Percentiles rank a stretch among this genome's conserved stretches.
Evolutionary conservation across 2,329 filamentous ascomycete genomes (phyloP).

Genomic region (Fusarium graminum): DNA sequence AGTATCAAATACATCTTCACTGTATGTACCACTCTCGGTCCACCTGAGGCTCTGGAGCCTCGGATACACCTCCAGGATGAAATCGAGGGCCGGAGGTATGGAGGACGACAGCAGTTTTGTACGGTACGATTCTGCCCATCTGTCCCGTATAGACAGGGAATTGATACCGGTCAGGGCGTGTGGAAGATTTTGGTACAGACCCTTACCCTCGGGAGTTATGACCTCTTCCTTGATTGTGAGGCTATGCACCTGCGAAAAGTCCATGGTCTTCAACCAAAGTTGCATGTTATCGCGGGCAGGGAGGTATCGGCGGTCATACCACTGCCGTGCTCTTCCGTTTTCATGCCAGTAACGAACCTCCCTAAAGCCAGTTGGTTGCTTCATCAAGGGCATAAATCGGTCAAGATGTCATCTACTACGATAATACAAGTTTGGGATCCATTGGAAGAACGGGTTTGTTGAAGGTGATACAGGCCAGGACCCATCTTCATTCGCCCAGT

Average conservation of each 20-base stretch:
- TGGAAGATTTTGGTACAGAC: slow-evolving; percentile 1
- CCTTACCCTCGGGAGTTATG: not conserved
- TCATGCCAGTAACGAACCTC: not conserved
- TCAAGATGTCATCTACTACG: slow-evolving; percentile 11
- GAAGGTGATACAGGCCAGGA: slow-evolving; percentile 24
- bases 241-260: slow-evolving; percentile 31
- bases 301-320: slow-evolving; percentile 6
- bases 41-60: slow-evolving; percentile 5
- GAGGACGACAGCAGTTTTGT: too few species aligned
- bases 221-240: not conserved
- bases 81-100: not conserved
- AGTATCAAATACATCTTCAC: not conserved
- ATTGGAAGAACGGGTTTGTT: not conserved
- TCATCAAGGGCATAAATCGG: not conserved
- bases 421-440: slow-evolving; percentile 9
- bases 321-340: not conserved
- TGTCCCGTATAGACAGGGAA: not conserved
- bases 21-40: slow-evolving; percentile 1
- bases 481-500: slow-evolving; percentile 10
- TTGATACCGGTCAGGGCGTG: not conserved
- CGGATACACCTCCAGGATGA: slow-evolving; percentile 1
- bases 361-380: not conserved
- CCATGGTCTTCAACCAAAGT: slow-evolving; percentile 35
- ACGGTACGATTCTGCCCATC: slow-evolving; percentile 9
- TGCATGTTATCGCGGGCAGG: slow-evolving; percentile 17